A percentile compares a stretch with the other conserved stretches of the same genome.
These are phyloP conservation scores for Tuber calosporum DNA, from an alignment of 495 filamentous ascomycete species.

Conservation along the genomic window DNA sequence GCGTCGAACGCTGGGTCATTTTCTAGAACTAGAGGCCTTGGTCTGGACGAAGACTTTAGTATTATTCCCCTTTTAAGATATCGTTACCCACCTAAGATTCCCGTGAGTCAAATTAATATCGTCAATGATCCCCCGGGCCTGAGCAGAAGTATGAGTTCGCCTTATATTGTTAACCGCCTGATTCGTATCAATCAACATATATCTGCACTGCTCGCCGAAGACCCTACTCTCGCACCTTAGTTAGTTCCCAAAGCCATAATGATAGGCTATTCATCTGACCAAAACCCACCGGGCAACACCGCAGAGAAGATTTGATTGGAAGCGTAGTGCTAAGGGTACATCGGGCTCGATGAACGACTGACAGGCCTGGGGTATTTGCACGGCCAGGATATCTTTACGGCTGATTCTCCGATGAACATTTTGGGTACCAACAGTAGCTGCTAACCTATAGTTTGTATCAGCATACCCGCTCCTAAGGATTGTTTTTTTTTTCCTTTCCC, in stretches of 20 bases:
- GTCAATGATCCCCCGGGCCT: conserved; percentile 67
- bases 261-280: neutral
- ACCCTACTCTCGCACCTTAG: neutral
- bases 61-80: neutral
- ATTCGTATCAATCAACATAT: conserved; percentile 59
- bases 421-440: conserved; percentile 78
- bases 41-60: neutral
- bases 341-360: conserved; percentile 74
- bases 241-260: neutral
- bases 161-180: conserved; percentile 1
- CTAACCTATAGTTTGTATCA: conserved; percentile 57
- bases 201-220: conserved; percentile 42
- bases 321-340: conserved; percentile 81
- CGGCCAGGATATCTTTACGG: conserved; percentile 79
- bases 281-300: conserved; percentile 25
- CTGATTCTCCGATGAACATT: conserved; percentile 66
- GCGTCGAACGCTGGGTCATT: conserved; percentile 86
- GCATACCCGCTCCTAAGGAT: neutral
- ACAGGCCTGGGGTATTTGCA: conserved; percentile 80
- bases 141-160: neutral
- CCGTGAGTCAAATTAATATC: conserved; percentile 43
- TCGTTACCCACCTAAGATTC: neutral
- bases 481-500: too few relatives aligned
- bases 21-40: conserved; percentile 48
- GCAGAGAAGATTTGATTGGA: conserved; percentile 82